phyloP scores from a whole-genome alignment of 345 rosid species.

The Raphanus sativus region DNA sequence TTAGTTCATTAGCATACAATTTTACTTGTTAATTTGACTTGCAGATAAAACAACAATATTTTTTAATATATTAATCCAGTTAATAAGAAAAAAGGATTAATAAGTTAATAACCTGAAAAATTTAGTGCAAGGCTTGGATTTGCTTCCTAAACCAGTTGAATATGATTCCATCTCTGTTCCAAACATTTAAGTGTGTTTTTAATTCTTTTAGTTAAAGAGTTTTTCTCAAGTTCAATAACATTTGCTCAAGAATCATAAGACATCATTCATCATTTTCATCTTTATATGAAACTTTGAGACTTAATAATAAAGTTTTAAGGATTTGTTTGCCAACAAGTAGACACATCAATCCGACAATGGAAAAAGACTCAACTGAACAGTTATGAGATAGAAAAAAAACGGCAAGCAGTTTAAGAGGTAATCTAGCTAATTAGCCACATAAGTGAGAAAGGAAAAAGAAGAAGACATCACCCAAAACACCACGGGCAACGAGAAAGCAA shows the following conservation, averaged over 20 bases:
- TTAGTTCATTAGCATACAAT: conserved; percentile 24
- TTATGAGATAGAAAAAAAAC: conserved; percentile 3
- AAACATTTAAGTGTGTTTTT: conserved; percentile 53
- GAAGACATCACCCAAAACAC: no score
- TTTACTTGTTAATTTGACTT: conserved; percentile 7
- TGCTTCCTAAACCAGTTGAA: conserved; percentile 99
- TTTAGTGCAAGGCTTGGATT: conserved; percentile 99
- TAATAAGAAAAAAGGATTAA: conserved; percentile 54
- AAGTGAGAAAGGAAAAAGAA: neutral
- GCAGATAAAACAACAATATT: conserved; percentile 27
- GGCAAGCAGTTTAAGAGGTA: neutral
- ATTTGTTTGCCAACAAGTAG: no score
- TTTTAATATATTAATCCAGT: conserved; percentile 41
- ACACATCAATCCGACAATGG: no score
- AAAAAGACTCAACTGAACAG: no score
- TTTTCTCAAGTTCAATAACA: conserved; percentile 17
- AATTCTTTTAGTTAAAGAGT: conserved; percentile 29
- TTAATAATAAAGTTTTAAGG: no score
- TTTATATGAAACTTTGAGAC: no score
- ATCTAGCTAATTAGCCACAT: neutral
- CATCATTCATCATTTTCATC: no score
- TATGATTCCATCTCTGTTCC: conserved; percentile 86
- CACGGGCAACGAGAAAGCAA: no score
- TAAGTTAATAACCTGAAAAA: conserved; percentile 82
- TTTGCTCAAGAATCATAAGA: no score